A percentile compares a stretch with the other conserved stretches of the same genome.
These are phyloP conservation scores for Trypanosoma rangeli DNA, from an alignment of 208 protist genomes.

Conservation along the genomic window DNA sequence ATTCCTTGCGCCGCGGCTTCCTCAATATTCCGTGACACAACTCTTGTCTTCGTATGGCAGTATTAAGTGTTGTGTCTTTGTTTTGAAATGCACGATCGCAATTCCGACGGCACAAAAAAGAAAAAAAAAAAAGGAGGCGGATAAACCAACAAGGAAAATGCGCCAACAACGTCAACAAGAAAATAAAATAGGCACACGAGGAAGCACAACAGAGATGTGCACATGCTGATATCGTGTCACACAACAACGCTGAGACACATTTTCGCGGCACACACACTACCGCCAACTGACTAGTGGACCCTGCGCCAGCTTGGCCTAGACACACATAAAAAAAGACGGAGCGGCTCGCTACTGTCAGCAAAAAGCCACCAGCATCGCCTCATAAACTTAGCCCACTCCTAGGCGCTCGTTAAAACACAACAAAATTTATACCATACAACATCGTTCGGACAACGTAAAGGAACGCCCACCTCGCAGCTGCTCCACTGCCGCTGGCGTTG, in stretches of 20 bases:
- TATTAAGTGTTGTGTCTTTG: not conserved
- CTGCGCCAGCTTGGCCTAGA: too few relatives aligned
- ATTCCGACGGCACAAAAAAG: not conserved
- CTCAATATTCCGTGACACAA: not conserved
- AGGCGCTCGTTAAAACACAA: slow-evolving; percentile 14
- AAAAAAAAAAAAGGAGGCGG: not conserved
- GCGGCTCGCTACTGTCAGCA: too few relatives aligned
- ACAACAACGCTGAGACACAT: too few relatives aligned
- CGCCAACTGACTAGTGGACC: too few relatives aligned
- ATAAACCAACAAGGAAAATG: not conserved
- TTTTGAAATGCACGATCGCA: not conserved
- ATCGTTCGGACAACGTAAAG: slow-evolving; percentile 10
- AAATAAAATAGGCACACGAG: too few relatives aligned
- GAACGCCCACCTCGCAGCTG: slow-evolving; percentile 32
- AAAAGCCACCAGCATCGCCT: not conserved
- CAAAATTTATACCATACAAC: slow-evolving; percentile 3
- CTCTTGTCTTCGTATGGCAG: not conserved
- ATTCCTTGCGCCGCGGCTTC: not conserved
- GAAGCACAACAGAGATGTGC: too few relatives aligned
- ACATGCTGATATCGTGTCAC: too few relatives aligned
- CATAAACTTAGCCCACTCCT: slow-evolving; percentile 11
- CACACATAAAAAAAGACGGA: not conserved
- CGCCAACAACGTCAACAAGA: too few relatives aligned
- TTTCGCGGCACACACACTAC: too few relatives aligned
- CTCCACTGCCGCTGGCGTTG: slow-evolving; percentile 36